Conservation (phyloP, 257 asterid species). For the Coffea canephora region DNA sequence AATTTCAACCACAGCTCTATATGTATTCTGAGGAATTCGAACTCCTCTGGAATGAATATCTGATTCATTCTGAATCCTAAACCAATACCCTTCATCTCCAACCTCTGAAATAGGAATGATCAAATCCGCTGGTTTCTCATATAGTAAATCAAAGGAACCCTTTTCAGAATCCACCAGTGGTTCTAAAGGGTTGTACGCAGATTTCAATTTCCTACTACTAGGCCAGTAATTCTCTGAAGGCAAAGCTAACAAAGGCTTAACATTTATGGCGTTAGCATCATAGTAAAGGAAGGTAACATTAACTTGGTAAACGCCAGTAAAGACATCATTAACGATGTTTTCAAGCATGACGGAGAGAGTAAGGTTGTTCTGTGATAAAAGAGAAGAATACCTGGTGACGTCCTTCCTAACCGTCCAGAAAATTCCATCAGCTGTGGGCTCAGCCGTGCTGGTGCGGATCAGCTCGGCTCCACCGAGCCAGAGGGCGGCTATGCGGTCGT, state of each 20-base stretch:
- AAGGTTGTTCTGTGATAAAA: slow-evolving; percentile 48
- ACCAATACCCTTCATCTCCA: slow-evolving; percentile 69
- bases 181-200: slow-evolving; percentile 1
- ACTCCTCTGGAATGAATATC: slow-evolving; percentile 40
- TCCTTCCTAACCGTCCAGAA: slow-evolving; percentile 74
- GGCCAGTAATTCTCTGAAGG: slow-evolving; percentile 12
- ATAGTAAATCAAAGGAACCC: slow-evolving; percentile 27
- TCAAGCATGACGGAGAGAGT: slow-evolving; percentile 78
- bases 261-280: slow-evolving; percentile 11
- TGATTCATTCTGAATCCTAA: slow-evolving; percentile 48
- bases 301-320: slow-evolving; percentile 56
- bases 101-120: slow-evolving; percentile 58
- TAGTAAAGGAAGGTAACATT: slow-evolving; percentile 62
- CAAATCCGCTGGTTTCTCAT: slow-evolving; percentile 68
- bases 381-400: slow-evolving; percentile 60
- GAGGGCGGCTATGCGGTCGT: slow-evolving; percentile 81
- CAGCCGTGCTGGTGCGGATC: slow-evolving; percentile 89
- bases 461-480: slow-evolving; percentile 83
- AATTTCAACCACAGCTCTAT: slow-evolving; percentile 74
- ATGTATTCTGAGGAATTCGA: slow-evolving; percentile 55
- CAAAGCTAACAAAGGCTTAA: slow-evolving; percentile 1
- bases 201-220: slow-evolving; percentile 21
- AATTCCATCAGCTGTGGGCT: slow-evolving; percentile 54
- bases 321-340: slow-evolving; percentile 59
- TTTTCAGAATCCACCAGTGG: background rate